Evolutionary conservation across 2,329 filamentous ascomycete species (phyloP).

Genomic region (Karstenula rhodostoma): DNA sequence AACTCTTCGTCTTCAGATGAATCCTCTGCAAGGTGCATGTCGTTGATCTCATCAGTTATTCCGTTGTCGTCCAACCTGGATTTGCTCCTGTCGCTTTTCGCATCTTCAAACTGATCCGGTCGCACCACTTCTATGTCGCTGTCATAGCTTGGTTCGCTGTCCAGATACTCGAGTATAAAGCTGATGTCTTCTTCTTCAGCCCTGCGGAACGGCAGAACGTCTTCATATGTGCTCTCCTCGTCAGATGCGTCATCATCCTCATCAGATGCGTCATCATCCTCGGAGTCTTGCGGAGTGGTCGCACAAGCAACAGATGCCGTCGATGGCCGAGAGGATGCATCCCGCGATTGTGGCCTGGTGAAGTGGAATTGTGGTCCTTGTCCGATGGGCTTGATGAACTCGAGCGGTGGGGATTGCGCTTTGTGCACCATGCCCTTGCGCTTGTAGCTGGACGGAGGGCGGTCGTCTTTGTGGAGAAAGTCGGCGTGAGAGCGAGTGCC

Average conservation of each 20-base stretch:
- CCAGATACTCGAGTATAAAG: slow-evolving; percentile 56
- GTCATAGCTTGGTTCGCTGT: slow-evolving; percentile 48
- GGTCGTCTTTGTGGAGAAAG: slow-evolving; percentile 40
- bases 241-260: slow-evolving; percentile 38
- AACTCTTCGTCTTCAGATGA: slow-evolving; percentile 46
- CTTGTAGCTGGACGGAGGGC: slow-evolving; percentile 46
- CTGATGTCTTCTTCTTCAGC: slow-evolving; percentile 37
- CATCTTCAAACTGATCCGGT: slow-evolving; percentile 56
- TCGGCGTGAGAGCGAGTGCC: slow-evolving; percentile 36
- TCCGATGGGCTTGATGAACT: slow-evolving; percentile 48
- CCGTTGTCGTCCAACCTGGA: slow-evolving; percentile 40
- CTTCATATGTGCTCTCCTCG: slow-evolving; percentile 38
- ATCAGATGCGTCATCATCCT: slow-evolving; percentile 36
- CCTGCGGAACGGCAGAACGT: slow-evolving; percentile 32
- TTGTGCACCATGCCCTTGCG: slow-evolving; percentile 39
- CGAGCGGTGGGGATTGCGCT: slow-evolving; percentile 47
- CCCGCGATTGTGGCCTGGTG: slow-evolving; percentile 44
- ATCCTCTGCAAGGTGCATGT: slow-evolving; percentile 44
- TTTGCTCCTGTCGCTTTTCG: slow-evolving; percentile 44
- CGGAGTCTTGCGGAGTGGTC: slow-evolving; percentile 44
- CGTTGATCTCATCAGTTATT: slow-evolving; percentile 43
- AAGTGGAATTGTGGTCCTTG: slow-evolving; percentile 47
- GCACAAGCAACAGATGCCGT: slow-evolving; percentile 45
- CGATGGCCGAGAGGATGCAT: slow-evolving; percentile 48
- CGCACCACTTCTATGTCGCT: slow-evolving; percentile 54